These are phyloP conservation scores for Neurospora sp. DNA, from an alignment of 495 filamentous ascomycete species.

Conservation along the genomic window DNA sequence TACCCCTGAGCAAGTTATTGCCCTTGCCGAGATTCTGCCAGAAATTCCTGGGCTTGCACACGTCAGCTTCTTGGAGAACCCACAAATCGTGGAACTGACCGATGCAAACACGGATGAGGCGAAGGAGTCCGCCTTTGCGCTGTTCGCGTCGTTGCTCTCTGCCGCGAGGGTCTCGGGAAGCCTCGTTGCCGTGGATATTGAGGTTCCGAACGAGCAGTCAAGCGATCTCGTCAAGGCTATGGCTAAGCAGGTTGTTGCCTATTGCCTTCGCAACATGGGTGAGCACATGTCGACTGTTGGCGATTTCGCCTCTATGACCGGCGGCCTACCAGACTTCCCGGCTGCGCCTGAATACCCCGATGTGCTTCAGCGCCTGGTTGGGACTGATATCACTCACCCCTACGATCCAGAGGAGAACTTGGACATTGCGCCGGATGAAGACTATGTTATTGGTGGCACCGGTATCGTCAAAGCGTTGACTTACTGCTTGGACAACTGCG, in stretches of 20 bases:
- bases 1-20: slow-evolving; percentile 76
- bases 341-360: slow-evolving; percentile 40
- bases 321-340: neutral
- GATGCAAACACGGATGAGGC: slow-evolving; percentile 56
- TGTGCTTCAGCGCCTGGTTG: slow-evolving; percentile 45
- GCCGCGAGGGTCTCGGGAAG: slow-evolving; percentile 75
- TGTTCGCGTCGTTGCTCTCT: slow-evolving; percentile 86
- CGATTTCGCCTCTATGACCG: neutral
- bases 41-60: slow-evolving; percentile 78
- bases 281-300: neutral
- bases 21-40: slow-evolving; percentile 78
- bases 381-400: slow-evolving; percentile 51
- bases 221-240: slow-evolving; percentile 87
- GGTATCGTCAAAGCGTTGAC: slow-evolving; percentile 90
- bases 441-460: slow-evolving; percentile 92
- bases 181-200: slow-evolving; percentile 84
- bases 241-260: slow-evolving; percentile 86
- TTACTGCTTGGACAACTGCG: slow-evolving; percentile 74
- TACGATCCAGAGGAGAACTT: slow-evolving; percentile 45
- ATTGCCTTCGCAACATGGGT: slow-evolving; percentile 87
- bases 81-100: slow-evolving; percentile 54
- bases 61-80: slow-evolving; percentile 80
- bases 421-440: slow-evolving; percentile 72
- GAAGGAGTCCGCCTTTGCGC: slow-evolving; percentile 86
- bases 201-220: slow-evolving; percentile 66